Percentiles rank a stretch among this genome's conserved stretches.
Conservation (phyloP, 2,329 filamentous ascomycete genomes). For the Penicillium sp. region DNA sequence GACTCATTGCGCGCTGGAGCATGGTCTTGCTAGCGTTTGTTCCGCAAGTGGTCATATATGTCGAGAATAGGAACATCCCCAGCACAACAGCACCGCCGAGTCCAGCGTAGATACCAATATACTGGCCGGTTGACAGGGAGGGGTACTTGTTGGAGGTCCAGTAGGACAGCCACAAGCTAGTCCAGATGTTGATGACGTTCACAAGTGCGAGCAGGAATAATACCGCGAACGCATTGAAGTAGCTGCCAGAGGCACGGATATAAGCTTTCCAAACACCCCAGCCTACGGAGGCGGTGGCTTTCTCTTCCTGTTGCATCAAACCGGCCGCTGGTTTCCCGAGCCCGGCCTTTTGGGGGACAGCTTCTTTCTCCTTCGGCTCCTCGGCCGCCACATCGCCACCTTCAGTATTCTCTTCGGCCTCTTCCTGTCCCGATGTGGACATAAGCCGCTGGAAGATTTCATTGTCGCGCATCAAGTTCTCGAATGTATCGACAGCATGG, state of each 20-base stretch:
- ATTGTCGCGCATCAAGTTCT: slow-evolving; percentile 78
- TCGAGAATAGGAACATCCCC: slow-evolving; percentile 77
- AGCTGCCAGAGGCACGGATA: slow-evolving; percentile 67
- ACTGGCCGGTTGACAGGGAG: slow-evolving; percentile 62
- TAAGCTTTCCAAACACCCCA: slow-evolving; percentile 80
- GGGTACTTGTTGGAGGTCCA: slow-evolving; percentile 80
- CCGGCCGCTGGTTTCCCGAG: slow-evolving; percentile 23
- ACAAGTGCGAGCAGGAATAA: slow-evolving; percentile 66
- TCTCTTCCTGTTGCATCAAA: slow-evolving; percentile 52
- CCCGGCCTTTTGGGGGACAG: slow-evolving; percentile 7
- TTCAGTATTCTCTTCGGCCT: slow-evolving; percentile 51
- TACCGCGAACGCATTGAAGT: slow-evolving; percentile 62
- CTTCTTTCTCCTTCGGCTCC: slow-evolving; percentile 36
- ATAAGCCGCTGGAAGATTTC: slow-evolving; percentile 78
- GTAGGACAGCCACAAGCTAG: slow-evolving; percentile 88
- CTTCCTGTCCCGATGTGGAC: slow-evolving; percentile 66
- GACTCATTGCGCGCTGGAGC: slow-evolving; percentile 73
- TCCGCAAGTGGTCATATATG: slow-evolving; percentile 72
- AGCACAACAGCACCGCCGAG: slow-evolving; percentile 70
- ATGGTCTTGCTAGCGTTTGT: slow-evolving; percentile 80
- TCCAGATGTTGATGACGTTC: slow-evolving; percentile 81
- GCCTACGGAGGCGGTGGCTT: slow-evolving; percentile 71
- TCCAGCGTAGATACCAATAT: slow-evolving; percentile 68
- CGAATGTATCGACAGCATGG: slow-evolving; percentile 82
- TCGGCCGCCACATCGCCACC: slow-evolving; percentile 50